Conservation (phyloP, 805 yeast genomes). For the Ogataea nitratoaversa region DNA sequence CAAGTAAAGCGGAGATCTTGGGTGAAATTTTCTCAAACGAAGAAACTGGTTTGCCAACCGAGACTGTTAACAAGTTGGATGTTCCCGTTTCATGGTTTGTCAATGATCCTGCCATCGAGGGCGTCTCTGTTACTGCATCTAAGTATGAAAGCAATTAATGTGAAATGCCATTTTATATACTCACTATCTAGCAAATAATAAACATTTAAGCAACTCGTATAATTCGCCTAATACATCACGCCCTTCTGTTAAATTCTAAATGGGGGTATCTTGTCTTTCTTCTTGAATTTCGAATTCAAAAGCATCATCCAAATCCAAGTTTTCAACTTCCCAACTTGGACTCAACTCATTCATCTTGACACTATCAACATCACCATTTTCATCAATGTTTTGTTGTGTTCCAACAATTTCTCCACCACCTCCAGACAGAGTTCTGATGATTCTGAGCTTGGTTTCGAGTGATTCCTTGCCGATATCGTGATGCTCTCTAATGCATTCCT, state of each 20-base stretch:
- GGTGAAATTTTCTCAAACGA: slow-evolving; percentile 60
- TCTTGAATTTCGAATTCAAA: slow-evolving; percentile 22
- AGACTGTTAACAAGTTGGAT: slow-evolving; percentile 59
- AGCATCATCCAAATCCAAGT: slow-evolving; percentile 25
- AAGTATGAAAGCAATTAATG: too few relatives aligned
- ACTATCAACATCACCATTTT: slow-evolving; percentile 3
- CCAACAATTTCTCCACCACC: slow-evolving; percentile 2
- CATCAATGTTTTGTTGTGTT: background rate
- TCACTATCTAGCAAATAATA: too few relatives aligned
- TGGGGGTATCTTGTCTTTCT: slow-evolving; percentile 3
- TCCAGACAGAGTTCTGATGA: slow-evolving; percentile 57
- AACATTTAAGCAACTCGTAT: too few relatives aligned
- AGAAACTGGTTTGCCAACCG: slow-evolving; percentile 56
- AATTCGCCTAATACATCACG: too few relatives aligned
- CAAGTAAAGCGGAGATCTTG: slow-evolving; percentile 68
- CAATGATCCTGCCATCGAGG: slow-evolving; percentile 68
- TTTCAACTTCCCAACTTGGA: slow-evolving; percentile 27
- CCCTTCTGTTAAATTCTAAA: background rate
- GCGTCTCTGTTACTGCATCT: slow-evolving; percentile 37
- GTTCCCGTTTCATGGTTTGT: slow-evolving; percentile 78
- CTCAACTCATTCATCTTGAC: slow-evolving; percentile 11
- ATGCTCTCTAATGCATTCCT: slow-evolving; percentile 44
- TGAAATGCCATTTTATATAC: too few relatives aligned
- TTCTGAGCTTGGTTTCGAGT: slow-evolving; percentile 42
- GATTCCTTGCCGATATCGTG: slow-evolving; percentile 43